Conservation (phyloP, 257 asterid genomes). For the Mitragyna speciosa region DNA sequence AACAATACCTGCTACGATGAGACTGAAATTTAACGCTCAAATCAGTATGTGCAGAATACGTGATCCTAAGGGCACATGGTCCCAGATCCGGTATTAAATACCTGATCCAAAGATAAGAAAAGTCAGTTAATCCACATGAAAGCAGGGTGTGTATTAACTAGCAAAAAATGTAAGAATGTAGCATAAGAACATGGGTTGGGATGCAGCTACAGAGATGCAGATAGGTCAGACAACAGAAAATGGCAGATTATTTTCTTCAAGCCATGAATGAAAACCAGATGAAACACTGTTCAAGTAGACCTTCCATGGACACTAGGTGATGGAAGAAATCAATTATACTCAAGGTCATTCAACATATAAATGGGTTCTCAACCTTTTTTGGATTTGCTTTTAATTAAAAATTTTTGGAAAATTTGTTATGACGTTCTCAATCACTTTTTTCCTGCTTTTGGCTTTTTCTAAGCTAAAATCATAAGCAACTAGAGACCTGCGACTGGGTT, state of each 20-base stretch:
- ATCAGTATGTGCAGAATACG: slow-evolving; percentile 94
- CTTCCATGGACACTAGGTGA: neutral
- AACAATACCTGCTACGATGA: slow-evolving; percentile 50
- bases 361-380: neutral
- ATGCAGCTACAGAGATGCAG: neutral
- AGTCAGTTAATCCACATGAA: slow-evolving; percentile 30
- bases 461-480: no score
- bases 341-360: neutral
- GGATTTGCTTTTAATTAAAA: no score
- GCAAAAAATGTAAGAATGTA: slow-evolving; percentile 1
- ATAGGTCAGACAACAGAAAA: neutral
- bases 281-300: no score
- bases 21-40: slow-evolving; percentile 93
- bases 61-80: slow-evolving; percentile 80
- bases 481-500: no score
- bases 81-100: slow-evolving; percentile 89
- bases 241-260: neutral
- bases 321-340: neutral
- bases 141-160: slow-evolving; percentile 11
- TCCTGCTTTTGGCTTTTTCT: no score
- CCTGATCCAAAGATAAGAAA: slow-evolving; percentile 39
- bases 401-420: no score
- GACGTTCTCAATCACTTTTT: no score
- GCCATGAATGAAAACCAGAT: neutral
- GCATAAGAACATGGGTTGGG: neutral